Evolutionary conservation across 495 filamentous ascomycete genomes (phyloP), one percentile per base, ranked within the genome.

Genomic region (Aspergillus wentii): DNA sequence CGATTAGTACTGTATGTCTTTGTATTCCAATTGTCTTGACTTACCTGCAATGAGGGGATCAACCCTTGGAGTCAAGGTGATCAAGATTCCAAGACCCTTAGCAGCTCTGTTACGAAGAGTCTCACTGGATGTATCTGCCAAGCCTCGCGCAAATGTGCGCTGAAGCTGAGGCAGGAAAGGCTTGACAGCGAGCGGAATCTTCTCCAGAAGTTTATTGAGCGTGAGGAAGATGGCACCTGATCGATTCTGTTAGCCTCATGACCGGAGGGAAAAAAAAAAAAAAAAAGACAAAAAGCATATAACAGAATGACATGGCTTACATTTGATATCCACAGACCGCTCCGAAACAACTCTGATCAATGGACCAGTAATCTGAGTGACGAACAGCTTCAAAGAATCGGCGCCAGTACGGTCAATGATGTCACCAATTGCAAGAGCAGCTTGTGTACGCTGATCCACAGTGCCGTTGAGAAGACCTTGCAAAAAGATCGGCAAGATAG

Each of bases 401-500:
- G 84, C 74, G 49, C 76, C 86, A 5, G 92, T 92, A 20, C 91
- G 76, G 59, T 97, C 94, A 48, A 97, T 80, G 46, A 98, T 84
- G 54, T 98, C 94, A 3, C 88, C 92, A 46, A 98, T 94, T 6
- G 86, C 92, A 32, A 98, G 72, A 39, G 94, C 94, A 27, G 92
- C 77, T 54, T 94, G 84, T 11, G 86, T 92, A 53, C 89, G 75
- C 66, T 97, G 94, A 4, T 98, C 94, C 8, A 83, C 61, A 13
- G 83, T 88, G 40, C 92, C 92, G 51, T 97, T 95, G 79, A 97
- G 92, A 44, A 98, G 75, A 66, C 91, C 92, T 54, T 98, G 92
- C 46, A 97, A 64, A 77, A 98, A 97, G 49, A 98, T 96, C 3
- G 94, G 94, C 32, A 98, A 65, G 43, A 98, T 83, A 38, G 94